Conservation (phyloP, 345 rosid genomes). For the Heritiera littoralis region DNA sequence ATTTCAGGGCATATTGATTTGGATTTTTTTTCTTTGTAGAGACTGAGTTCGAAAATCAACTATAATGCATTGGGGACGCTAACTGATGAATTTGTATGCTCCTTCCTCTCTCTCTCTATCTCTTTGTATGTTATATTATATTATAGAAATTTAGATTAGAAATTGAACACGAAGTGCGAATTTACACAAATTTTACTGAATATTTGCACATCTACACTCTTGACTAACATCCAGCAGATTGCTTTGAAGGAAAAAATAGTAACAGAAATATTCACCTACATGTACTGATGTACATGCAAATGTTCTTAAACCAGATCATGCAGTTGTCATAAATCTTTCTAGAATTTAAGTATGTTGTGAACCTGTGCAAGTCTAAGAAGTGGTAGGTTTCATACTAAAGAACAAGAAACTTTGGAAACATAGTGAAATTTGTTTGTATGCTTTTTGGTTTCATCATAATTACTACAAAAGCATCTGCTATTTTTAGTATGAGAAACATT, state of each 20-base stretch:
- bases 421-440: background rate
- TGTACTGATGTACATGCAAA: background rate
- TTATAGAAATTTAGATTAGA: background rate
- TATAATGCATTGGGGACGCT: background rate
- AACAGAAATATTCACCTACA: background rate
- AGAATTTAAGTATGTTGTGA: background rate
- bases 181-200: background rate
- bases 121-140: background rate
- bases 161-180: background rate
- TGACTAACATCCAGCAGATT: background rate
- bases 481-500: background rate
- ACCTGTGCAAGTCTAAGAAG: background rate
- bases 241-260: background rate
- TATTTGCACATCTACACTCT: background rate
- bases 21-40: background rate
- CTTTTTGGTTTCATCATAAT: background rate
- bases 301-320: background rate
- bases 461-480: no score
- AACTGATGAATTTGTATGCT: background rate
- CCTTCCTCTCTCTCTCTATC: background rate
- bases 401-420: background rate
- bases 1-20: background rate
- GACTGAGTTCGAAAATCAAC: slow-evolving; percentile 22
- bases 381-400: background rate
- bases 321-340: background rate